Evolutionary conservation across 495 filamentous ascomycete genomes (phyloP).

Genomic region (Copromyces sp.): DNA sequence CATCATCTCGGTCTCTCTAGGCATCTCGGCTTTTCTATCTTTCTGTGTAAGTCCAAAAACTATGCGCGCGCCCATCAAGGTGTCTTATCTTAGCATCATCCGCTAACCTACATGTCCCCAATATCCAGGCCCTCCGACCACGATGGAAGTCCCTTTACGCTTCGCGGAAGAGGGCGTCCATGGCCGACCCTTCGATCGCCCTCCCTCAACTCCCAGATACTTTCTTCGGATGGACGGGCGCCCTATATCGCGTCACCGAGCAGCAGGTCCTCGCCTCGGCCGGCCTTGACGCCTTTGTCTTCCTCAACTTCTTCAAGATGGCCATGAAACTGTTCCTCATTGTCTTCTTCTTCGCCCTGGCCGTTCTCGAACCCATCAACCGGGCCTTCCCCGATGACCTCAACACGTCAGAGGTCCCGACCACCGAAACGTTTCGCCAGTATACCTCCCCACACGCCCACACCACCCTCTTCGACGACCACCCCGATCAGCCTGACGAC

Average conservation of each 20-base stretch:
- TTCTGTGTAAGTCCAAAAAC: constrained; percentile 37
- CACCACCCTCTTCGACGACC: not conserved
- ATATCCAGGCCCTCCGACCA: constrained; percentile 57
- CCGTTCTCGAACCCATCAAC: constrained; percentile 80
- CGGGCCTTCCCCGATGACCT: constrained; percentile 38
- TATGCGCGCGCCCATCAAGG: not conserved
- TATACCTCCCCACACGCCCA: constrained; percentile 4
- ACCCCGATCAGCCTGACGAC: constrained; percentile 17
- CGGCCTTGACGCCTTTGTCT: constrained; percentile 92
- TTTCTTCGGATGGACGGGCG: constrained; percentile 90
- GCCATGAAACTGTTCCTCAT: constrained; percentile 71
- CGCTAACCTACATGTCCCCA: not conserved
- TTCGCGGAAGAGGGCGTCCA: constrained; percentile 60
- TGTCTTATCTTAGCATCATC: not conserved
- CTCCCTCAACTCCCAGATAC: constrained; percentile 77
- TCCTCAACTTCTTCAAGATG: constrained; percentile 90
- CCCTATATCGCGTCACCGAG: constrained; percentile 79
- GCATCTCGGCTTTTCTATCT: constrained; percentile 40
- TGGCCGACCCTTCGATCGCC: constrained; percentile 49
- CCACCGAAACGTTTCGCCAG: constrained; percentile 5
- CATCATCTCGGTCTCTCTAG: constrained; percentile 39
- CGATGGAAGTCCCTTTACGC: constrained; percentile 92
- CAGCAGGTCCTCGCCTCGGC: constrained; percentile 83
- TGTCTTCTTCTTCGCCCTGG: constrained; percentile 68
- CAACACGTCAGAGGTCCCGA: constrained; percentile 2